Evolutionary conservation across 2,329 filamentous ascomycete species (phyloP).

Genomic region (Microsporum canis): DNA sequence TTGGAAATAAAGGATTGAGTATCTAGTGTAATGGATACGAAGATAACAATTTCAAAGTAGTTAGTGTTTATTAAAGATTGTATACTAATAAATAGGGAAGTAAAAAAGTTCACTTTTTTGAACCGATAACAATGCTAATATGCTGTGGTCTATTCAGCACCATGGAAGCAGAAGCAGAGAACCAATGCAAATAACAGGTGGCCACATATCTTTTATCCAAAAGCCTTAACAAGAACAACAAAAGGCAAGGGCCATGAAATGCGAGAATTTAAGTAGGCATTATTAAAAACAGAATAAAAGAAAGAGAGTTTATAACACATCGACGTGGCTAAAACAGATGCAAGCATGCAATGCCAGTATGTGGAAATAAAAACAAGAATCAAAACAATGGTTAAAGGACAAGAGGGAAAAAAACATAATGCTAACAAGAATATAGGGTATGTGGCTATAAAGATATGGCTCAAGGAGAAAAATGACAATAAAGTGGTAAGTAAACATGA

Average conservation of each 20-base stretch:
- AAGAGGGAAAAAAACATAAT: not conserved
- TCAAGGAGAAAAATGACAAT: not conserved
- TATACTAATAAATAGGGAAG: not conserved
- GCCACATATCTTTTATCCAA: slow-evolving; percentile 1
- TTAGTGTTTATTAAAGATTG: not conserved
- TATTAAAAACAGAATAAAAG: not conserved
- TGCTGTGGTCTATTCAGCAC: not conserved
- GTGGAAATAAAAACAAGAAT: not conserved
- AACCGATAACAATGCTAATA: not conserved
- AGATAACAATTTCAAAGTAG: not conserved
- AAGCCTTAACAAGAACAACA: not conserved
- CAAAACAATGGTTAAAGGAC: not conserved
- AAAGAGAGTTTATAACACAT: not conserved
- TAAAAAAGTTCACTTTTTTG: not conserved
- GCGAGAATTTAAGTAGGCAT: not conserved
- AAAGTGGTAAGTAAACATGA: not conserved
- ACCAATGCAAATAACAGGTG: not conserved
- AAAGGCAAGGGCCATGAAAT: not conserved
- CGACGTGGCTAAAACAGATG: not conserved
- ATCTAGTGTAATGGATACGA: too few species aligned
- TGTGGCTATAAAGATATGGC: not conserved
- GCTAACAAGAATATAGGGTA: not conserved
- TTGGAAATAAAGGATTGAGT: not conserved
- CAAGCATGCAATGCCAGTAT: slow-evolving; percentile 1
- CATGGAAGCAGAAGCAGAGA: not conserved